These are phyloP conservation scores for Mollisiaceae sp. DNA, from an alignment of 2,329 filamentous ascomycete species.

Conservation along the genomic window DNA sequence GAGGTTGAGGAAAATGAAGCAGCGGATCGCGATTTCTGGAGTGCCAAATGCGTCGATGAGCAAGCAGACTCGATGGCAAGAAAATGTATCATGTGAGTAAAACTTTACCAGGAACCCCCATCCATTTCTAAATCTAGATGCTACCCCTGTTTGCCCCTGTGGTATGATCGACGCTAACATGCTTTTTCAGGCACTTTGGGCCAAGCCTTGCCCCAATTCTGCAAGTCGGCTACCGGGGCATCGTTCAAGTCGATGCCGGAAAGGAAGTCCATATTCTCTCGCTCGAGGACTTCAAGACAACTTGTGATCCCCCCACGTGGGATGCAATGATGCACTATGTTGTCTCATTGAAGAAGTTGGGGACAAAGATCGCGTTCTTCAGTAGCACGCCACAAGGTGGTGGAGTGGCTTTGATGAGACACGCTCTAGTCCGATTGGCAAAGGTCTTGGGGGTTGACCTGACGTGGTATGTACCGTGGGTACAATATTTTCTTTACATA, in stretches of 20 bases:
- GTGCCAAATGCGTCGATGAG: conserved; percentile 71
- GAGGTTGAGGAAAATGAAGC: conserved; percentile 43
- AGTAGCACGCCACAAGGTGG: conserved; percentile 69
- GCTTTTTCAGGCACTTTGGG: conserved; percentile 64
- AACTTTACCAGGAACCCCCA: conserved; percentile 4
- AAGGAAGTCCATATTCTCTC: conserved; percentile 55
- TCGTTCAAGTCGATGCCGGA: conserved; percentile 62
- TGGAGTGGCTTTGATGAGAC: conserved; percentile 69
- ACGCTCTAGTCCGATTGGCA: conserved; percentile 73
- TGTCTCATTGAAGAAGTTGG: conserved; percentile 56
- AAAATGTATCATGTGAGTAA: conserved; percentile 73
- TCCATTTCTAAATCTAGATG: neutral
- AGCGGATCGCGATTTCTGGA: conserved; percentile 51
- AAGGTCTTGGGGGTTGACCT: conserved; percentile 70
- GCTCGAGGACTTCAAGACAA: conserved; percentile 56
- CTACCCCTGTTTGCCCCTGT: neutral
- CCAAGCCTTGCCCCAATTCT: conserved; percentile 73
- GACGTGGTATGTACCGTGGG: conserved; percentile 67
- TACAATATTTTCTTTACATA: neutral
- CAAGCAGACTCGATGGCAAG: conserved; percentile 82
- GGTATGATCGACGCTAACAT: neutral
- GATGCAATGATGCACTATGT: conserved; percentile 60
- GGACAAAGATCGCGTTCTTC: conserved; percentile 67
- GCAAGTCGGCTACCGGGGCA: conserved; percentile 60
- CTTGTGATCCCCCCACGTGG: conserved; percentile 60